Conservation (phyloP, 768 basidiomycete genomes). For the Lentinula guzmanii region DNA sequence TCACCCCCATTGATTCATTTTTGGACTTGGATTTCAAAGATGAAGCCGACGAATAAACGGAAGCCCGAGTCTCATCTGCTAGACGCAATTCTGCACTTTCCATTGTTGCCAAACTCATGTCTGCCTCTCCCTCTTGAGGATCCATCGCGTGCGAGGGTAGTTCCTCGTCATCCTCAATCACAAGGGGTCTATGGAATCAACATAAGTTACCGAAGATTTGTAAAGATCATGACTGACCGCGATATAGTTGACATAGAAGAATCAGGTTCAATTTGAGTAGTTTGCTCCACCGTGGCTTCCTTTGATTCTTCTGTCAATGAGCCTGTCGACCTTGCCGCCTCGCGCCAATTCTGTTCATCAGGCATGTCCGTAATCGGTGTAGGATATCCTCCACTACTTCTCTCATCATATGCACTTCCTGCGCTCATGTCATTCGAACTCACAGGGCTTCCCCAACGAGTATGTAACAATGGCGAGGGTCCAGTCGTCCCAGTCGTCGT, state of each 20-base stretch:
- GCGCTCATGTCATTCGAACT: slow-evolving; percentile 14
- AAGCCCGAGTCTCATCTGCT: background rate
- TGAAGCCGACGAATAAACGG: background rate
- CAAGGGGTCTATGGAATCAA: slow-evolving; percentile 18
- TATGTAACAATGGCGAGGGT: slow-evolving; percentile 32
- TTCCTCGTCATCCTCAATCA: slow-evolving; percentile 40
- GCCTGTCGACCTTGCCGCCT: background rate
- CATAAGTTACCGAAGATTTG: background rate
- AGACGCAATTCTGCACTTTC: background rate
- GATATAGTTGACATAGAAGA: background rate
- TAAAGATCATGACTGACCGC: background rate
- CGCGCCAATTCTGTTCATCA: background rate
- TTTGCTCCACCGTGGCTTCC: background rate
- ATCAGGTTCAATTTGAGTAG: background rate
- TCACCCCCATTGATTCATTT: background rate
- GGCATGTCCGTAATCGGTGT: slow-evolving; percentile 2
- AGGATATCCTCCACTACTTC: slow-evolving; percentile 5
- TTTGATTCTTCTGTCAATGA: background rate
- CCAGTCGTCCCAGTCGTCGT: background rate
- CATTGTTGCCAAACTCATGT: slow-evolving; percentile 3
- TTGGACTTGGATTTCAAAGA: background rate
- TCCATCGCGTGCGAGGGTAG: slow-evolving; percentile 9
- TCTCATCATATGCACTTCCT: background rate
- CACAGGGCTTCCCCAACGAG: slow-evolving; percentile 30
- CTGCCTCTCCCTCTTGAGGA: slow-evolving; percentile 10